Conservation (phyloP, 345 rosid species). For the Aurinia saxatilis region DNA sequence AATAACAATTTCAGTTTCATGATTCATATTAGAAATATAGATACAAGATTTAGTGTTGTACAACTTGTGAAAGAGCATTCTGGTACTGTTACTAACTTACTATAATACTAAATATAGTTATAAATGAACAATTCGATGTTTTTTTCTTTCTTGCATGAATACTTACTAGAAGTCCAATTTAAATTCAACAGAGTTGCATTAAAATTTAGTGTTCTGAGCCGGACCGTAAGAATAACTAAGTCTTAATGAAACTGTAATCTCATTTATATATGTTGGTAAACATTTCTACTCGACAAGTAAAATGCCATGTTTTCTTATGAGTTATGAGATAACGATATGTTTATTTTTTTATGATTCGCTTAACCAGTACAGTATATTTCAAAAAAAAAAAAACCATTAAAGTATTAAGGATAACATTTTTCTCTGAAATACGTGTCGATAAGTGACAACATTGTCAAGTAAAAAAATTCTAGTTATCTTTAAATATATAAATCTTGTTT, state of each 20-base stretch:
- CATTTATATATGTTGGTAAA: not conserved
- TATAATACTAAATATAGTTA: no score
- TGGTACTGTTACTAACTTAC: constrained; percentile 1
- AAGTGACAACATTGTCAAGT: constrained; percentile 3
- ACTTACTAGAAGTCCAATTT: no score
- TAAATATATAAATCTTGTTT: not conserved
- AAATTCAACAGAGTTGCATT: no score
- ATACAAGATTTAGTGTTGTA: not conserved
- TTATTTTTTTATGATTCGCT: not conserved
- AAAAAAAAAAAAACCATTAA: no score
- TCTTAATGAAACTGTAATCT: not conserved
- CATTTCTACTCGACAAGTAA: not conserved
- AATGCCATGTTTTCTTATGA: not conserved
- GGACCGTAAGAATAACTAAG: not conserved
- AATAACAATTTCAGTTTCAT: not conserved
- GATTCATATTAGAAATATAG: not conserved
- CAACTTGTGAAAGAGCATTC: constrained; percentile 7
- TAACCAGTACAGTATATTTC: no score
- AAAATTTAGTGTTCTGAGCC: not conserved
- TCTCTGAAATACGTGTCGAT: not conserved
- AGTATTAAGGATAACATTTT: no score
- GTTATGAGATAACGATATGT: not conserved
- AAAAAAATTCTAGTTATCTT: not conserved
- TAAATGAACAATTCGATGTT: not conserved
- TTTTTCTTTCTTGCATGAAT: no score